Evolutionary conservation across 2,329 filamentous ascomycete species (phyloP).

Genomic region (Botryosphaeria dothidea): DNA sequence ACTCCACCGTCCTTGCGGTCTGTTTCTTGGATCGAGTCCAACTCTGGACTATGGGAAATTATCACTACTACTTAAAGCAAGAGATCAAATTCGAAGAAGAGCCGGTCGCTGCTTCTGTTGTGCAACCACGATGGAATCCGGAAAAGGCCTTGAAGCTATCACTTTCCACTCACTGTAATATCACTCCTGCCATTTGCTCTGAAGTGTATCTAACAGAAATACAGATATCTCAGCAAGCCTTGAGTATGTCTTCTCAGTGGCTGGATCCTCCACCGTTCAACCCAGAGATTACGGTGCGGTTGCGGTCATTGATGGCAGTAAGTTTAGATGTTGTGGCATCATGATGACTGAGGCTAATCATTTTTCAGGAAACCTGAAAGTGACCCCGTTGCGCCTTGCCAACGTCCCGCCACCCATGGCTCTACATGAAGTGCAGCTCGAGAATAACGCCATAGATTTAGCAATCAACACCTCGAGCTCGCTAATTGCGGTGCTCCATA

Average conservation of each 20-base stretch:
- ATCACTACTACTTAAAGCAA: conserved; percentile 97
- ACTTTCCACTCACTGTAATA: conserved; percentile 43
- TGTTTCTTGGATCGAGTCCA: conserved; percentile 74
- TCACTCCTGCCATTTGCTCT: conserved; percentile 17
- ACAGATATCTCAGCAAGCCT: conserved; percentile 56
- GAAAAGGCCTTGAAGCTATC: conserved; percentile 76
- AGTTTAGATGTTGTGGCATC: conserved; percentile 27
- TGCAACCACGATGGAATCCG: conserved; percentile 68
- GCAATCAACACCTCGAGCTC: conserved; percentile 57
- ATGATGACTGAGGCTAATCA: conserved; percentile 21
- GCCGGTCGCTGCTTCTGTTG: conserved; percentile 21
- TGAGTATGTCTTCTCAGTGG: conserved; percentile 68
- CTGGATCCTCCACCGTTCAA: conserved; percentile 67
- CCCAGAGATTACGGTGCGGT: conserved; percentile 79
- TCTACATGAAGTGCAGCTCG: conserved; percentile 68
- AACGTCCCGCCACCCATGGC: conserved; percentile 95
- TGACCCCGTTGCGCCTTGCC: conserved; percentile 81
- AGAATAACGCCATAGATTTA: conserved; percentile 70
- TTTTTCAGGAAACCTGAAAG: conserved; percentile 61
- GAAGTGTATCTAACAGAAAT: conserved; percentile 16
- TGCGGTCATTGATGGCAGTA: conserved; percentile 79
- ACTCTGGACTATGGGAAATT: conserved; percentile 96
- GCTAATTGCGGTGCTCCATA: conserved; percentile 70
- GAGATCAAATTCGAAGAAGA: conserved; percentile 57
- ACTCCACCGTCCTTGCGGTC: conserved; percentile 90